Conservation (phyloP, 352 stramenopile genomes). For the Pythium volutum region DNA sequence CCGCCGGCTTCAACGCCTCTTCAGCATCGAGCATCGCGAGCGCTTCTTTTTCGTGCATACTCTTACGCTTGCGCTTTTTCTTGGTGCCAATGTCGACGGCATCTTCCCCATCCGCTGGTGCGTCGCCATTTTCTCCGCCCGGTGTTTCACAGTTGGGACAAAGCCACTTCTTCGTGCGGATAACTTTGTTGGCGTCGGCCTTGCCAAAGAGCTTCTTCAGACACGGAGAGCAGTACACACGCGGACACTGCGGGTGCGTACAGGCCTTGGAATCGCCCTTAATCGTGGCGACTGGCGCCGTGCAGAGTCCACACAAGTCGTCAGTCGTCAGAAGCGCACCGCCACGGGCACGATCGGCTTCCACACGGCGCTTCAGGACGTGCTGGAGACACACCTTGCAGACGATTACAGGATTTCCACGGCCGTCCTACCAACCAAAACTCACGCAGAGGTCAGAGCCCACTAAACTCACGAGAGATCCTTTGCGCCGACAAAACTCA, state of each 20-base stretch:
- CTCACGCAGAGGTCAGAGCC: no score
- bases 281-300: slow-evolving; percentile 25
- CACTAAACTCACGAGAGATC: not conserved
- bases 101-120: not conserved
- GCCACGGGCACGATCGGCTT: slow-evolving; percentile 16
- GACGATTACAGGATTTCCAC: slow-evolving; percentile 42
- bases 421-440: slow-evolving; percentile 48
- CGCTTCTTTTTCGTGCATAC: slow-evolving; percentile 18
- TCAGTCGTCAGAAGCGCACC: slow-evolving; percentile 14
- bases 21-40: not conserved
- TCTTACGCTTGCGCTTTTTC: slow-evolving; percentile 49
- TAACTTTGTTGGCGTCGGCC: slow-evolving; percentile 52
- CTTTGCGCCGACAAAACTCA: slow-evolving; percentile 11
- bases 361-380: slow-evolving; percentile 32
- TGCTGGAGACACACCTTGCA: slow-evolving; percentile 69
- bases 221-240: slow-evolving; percentile 54
- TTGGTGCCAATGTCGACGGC: slow-evolving; percentile 3
- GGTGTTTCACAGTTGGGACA: slow-evolving; percentile 57
- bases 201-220: slow-evolving; percentile 63
- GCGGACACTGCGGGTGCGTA: slow-evolving; percentile 41
- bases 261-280: slow-evolving; percentile 38
- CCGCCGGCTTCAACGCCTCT: not conserved
- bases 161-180: slow-evolving; percentile 52
- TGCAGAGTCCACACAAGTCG: slow-evolving; percentile 50
- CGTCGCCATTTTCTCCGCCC: not conserved